phyloP scores from a whole-genome alignment of 1,284 basidiomycete species.

The Cryptococcus jaspeensis region DNA sequence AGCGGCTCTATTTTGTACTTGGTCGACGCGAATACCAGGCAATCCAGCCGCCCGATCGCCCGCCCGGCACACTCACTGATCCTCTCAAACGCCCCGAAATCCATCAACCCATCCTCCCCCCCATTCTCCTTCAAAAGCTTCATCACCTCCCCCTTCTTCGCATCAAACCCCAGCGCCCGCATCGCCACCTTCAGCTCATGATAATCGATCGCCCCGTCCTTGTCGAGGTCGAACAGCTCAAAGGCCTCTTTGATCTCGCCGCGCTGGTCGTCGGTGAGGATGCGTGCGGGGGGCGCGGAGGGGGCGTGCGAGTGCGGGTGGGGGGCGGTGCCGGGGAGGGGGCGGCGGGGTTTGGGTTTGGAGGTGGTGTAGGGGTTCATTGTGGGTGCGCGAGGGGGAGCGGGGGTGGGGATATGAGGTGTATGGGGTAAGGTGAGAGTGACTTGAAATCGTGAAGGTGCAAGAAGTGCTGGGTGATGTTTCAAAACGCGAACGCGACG shows the following conservation, averaged over 20 bases:
- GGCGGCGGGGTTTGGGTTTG: conserved; percentile 15
- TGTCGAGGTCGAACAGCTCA: conserved; percentile 98
- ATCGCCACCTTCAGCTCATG: conserved; percentile 99
- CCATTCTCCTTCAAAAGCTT: conserved; percentile 93
- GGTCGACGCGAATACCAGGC: too few relatives aligned
- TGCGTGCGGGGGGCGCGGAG: background rate
- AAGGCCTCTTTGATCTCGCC: conserved; percentile 99
- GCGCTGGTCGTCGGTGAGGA: conserved; percentile 89
- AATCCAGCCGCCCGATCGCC: too few relatives aligned
- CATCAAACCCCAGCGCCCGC: conserved; percentile 94
- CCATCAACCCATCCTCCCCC: conserved; percentile 86
- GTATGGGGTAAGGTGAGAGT: background rate
- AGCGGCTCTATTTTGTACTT: too few relatives aligned
- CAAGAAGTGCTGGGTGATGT: too few relatives aligned
- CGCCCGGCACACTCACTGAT: conserved; percentile 87
- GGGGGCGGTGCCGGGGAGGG: background rate
- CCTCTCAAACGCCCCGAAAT: conserved; percentile 90
- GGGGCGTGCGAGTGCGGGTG: background rate
- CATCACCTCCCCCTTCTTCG: conserved; percentile 97
- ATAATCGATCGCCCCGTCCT: conserved; percentile 94
- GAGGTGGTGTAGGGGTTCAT: conserved; percentile 17
- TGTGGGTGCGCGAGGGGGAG: background rate
- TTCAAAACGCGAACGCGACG: too few relatives aligned
- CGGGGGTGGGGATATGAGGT: background rate
- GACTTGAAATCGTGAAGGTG: background rate